phyloP scores from a whole-genome alignment of 306 rosid genomes.

The Rosa chinensis region DNA sequence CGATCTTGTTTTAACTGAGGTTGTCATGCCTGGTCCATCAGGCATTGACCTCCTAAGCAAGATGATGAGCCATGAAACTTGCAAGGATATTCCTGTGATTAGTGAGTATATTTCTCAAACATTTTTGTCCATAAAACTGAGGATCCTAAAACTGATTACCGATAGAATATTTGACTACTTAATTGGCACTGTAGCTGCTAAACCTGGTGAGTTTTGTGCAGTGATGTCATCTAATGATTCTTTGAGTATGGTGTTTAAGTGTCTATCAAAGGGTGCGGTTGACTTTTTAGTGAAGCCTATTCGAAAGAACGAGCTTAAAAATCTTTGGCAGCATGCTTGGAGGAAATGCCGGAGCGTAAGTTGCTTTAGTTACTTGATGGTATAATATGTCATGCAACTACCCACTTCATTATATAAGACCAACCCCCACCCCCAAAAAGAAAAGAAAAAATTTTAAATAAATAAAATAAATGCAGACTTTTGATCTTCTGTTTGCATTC shows the following conservation, averaged over 20 bases:
- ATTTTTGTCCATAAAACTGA: not conserved
- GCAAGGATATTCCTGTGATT: constrained; percentile 62
- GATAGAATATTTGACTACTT: not conserved
- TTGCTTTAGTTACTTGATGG: constrained; percentile 16
- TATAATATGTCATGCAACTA: no score
- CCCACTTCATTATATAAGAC: no score
- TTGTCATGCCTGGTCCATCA: constrained; percentile 57
- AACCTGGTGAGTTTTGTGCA: constrained; percentile 16
- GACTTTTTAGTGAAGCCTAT: constrained; percentile 66
- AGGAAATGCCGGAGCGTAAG: constrained; percentile 64
- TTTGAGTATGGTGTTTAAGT: constrained; percentile 52
- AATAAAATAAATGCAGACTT: not conserved
- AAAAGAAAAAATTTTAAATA: no score
- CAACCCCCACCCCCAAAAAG: no score
- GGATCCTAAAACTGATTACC: no score
- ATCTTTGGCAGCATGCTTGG: constrained; percentile 71
- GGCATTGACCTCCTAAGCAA: constrained; percentile 63
- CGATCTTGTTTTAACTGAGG: constrained; percentile 64
- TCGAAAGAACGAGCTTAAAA: constrained; percentile 68
- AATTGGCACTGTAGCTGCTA: constrained; percentile 7
- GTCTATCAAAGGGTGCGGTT: constrained; percentile 52
- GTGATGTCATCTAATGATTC: constrained; percentile 62
- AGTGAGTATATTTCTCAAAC: constrained; percentile 47
- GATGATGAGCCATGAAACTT: constrained; percentile 47
- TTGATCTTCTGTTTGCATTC: not conserved